Base-by-base conservation (phyloP, 371 early-diverging fungal genomes). In the Mortierella sp. region DNA sequence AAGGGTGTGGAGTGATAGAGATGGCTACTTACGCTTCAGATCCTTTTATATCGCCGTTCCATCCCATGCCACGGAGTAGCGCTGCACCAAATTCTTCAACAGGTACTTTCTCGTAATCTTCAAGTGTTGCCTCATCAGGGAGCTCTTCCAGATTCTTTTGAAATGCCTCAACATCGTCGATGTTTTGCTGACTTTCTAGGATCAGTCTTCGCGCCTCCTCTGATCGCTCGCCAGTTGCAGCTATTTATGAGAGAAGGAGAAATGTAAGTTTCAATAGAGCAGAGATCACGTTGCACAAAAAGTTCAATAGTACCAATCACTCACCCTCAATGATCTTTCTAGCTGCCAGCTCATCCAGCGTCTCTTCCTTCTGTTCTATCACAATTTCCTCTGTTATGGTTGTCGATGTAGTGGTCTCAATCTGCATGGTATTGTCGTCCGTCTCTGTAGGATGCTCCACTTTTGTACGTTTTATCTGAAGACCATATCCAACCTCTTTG, bases 61-160 rank as follows among this genome's bases (percentile, higher is more conserved):
- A 97, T 1, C 98, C 98, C 92, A 98, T 94, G 1, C 97, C 97
- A 38, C 96, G 88, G 63, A 98, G 79, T 67, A 97, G 80, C 0
- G 97, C 97, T 0, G 90, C 90, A 0, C 98, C 98, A 88, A 97
- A 97, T 59, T 94, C 92, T 58, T 96, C 95, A 0, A 98, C 92
- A 4, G 98, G 96, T 0, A 96, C 90, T 0, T 89, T 84, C 50
- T 94, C 95, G 70, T 97, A 97, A 55, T 94, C 93, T 4, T 94
- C 96, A 70, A 94, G 82, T 0, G 92, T 88, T 0, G 92, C 83
- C 65, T 94, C 91, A 45, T 91, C 90, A 1, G 91, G 88, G 57
- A 88, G 75, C 6, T 82, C 72, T 10, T 78, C 74, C 6, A 87
- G 72, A 74, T 88, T 90, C 47, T 87, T 77, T 77, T 87, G 86